Conservation (phyloP, 2,329 filamentous ascomycete genomes). For the Penicillium sp. region DNA sequence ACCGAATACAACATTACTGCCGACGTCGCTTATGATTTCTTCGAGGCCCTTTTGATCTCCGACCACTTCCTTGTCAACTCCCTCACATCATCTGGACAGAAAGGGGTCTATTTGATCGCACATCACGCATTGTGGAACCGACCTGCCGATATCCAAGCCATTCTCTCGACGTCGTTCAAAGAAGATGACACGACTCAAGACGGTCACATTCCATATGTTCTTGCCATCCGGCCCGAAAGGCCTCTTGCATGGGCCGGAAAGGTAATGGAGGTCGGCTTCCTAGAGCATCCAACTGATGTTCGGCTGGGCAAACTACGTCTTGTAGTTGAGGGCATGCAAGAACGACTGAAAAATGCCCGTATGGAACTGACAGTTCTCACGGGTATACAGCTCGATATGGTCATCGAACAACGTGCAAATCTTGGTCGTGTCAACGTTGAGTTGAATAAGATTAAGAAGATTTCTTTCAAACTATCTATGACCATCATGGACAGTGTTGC, state of each 20-base stretch:
- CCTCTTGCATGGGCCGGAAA: conserved; percentile 79
- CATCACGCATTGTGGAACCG: conserved; percentile 76
- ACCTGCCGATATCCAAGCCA: conserved; percentile 78
- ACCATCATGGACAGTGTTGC: conserved; percentile 99
- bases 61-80: conserved; percentile 87
- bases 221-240: conserved; percentile 82
- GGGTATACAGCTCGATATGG: conserved; percentile 80
- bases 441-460: conserved; percentile 90
- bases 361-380: conserved; percentile 74
- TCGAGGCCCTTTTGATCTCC: conserved; percentile 76
- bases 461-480: conserved; percentile 94
- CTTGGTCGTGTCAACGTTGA: conserved; percentile 88
- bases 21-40: conserved; percentile 72
- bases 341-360: conserved; percentile 76
- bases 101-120: conserved; percentile 80
- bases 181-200: conserved; percentile 71
- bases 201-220: conserved; percentile 73
- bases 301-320: conserved; percentile 84
- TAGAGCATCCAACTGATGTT: conserved; percentile 79
- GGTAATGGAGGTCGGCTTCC: conserved; percentile 69
- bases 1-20: conserved; percentile 86
- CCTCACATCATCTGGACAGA: conserved; percentile 64
- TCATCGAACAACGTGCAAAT: conserved; percentile 91
- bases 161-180: conserved; percentile 78
- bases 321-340: conserved; percentile 83